Conservation (phyloP, 306 rosid species). For the Pyrus betulifolia region DNA sequence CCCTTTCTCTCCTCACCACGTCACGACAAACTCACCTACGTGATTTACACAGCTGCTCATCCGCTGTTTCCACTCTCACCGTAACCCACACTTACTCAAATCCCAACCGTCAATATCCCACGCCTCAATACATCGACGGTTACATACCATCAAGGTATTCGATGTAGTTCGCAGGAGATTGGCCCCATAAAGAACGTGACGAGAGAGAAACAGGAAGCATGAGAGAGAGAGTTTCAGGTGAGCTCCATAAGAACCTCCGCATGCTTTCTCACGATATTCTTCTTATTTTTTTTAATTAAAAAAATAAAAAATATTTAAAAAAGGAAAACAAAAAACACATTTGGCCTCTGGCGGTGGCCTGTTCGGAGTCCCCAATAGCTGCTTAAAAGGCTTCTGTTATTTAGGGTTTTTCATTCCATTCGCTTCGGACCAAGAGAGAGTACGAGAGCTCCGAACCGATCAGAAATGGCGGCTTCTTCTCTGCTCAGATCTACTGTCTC, state of each 20-base stretch:
- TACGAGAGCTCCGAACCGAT: not conserved
- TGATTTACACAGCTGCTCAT: not conserved
- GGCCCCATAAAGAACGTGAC: not conserved
- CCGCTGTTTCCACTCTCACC: not conserved
- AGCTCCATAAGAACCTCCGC: constrained; percentile 25
- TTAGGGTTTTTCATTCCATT: constrained; percentile 7
- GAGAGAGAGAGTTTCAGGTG: not conserved
- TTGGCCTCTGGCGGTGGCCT: not conserved
- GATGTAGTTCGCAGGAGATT: not conserved
- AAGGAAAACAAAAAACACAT: not conserved
- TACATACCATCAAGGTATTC: accelerated
- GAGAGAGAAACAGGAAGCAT: not conserved
- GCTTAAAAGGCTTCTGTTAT: not conserved
- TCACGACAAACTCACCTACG: constrained; percentile 17
- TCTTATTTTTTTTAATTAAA: not conserved
- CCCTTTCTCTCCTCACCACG: not conserved
- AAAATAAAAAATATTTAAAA: not conserved
- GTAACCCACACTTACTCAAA: not conserved
- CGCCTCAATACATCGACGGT: not conserved
- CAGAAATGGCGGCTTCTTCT: constrained; percentile 67
- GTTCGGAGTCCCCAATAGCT: constrained; percentile 8
- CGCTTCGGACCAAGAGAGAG: not conserved
- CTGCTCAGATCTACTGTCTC: constrained; percentile 54
- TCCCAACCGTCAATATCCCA: accelerated
- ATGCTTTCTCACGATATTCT: not conserved